Evolutionary conservation across 495 filamentous ascomycete genomes (phyloP).

Genomic region (Trichoderma gamsii): DNA sequence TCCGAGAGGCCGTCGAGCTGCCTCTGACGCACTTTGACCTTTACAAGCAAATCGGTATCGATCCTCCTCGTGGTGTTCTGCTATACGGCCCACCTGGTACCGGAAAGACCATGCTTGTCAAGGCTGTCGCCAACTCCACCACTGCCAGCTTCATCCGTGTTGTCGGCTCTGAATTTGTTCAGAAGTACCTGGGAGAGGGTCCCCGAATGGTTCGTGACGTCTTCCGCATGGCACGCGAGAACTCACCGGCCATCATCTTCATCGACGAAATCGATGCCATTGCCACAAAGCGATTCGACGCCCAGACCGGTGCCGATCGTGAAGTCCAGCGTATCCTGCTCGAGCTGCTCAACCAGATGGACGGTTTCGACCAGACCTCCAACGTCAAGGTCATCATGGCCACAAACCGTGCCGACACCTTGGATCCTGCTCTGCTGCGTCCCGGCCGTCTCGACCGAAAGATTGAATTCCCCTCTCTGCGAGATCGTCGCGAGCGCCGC

Average conservation of each 20-base stretch:
- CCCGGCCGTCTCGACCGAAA: constrained; percentile 95
- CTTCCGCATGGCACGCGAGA: constrained; percentile 98
- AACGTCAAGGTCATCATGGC: constrained; percentile 99
- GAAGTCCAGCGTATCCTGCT: constrained; percentile 97
- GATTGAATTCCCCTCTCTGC: constrained; percentile 91
- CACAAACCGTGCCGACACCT: constrained; percentile 93
- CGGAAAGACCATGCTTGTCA: constrained; percentile 98
- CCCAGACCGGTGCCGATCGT: constrained; percentile 92
- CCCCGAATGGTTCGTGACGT: constrained; percentile 98
- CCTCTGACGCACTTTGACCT: constrained; percentile 96
- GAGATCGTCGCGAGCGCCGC: constrained; percentile 86
- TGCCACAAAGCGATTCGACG: constrained; percentile 97
- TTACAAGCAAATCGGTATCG: constrained; percentile 97
- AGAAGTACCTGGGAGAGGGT: constrained; percentile 96
- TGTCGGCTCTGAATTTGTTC: constrained; percentile 95
- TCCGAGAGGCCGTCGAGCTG: constrained; percentile 92
- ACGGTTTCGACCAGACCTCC: constrained; percentile 96
- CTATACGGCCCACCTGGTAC: constrained; percentile 95
- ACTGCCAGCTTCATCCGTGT: constrained; percentile 98
- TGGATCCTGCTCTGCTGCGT: constrained; percentile 89
- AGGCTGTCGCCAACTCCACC: constrained; percentile 96
- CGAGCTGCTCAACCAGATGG: constrained; percentile 98
- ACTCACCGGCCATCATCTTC: constrained; percentile 97
- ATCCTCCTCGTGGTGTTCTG: constrained; percentile 91
- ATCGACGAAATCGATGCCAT: constrained; percentile 99